Evolutionary conservation across 1,139 yeast species (phyloP).

Genomic region (Suhomyces atakaporum): DNA sequence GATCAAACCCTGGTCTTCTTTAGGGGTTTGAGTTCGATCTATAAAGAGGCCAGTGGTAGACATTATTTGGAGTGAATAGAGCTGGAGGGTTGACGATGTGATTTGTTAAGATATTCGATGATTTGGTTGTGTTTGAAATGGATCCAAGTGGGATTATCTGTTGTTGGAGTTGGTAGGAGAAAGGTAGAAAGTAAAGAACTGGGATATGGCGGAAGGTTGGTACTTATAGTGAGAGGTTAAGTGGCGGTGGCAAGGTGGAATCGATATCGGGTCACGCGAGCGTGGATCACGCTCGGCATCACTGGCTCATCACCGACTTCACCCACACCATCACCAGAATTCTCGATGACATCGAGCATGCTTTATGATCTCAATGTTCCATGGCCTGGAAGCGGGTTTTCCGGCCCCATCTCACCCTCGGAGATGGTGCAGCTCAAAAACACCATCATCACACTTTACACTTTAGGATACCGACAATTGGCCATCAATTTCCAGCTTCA

Average conservation of each 20-base stretch:
- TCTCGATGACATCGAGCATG: constrained; percentile 16
- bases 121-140: too few species aligned
- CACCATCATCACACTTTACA: constrained; percentile 55
- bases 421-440: constrained; percentile 50
- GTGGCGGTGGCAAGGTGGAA: too few species aligned
- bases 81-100: too few species aligned
- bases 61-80: too few species aligned
- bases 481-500: constrained; percentile 69
- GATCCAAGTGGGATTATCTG: too few species aligned
- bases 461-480: constrained; percentile 69
- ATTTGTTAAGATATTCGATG: too few species aligned
- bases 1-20: constrained; percentile 48
- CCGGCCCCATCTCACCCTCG: constrained; percentile 36
- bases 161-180: too few species aligned
- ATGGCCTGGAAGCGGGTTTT: constrained; percentile 68
- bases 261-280: neutral
- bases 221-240: too few species aligned
- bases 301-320: constrained; percentile 17
- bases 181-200: too few species aligned
- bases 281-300: neutral
- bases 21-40: constrained; percentile 14
- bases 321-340: constrained; percentile 4
- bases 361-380: constrained; percentile 75
- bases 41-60: constrained; percentile 15
- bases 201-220: too few species aligned